Conservation (phyloP, 2,329 filamentous ascomycete genomes). For the Xylariaceae sp. region DNA sequence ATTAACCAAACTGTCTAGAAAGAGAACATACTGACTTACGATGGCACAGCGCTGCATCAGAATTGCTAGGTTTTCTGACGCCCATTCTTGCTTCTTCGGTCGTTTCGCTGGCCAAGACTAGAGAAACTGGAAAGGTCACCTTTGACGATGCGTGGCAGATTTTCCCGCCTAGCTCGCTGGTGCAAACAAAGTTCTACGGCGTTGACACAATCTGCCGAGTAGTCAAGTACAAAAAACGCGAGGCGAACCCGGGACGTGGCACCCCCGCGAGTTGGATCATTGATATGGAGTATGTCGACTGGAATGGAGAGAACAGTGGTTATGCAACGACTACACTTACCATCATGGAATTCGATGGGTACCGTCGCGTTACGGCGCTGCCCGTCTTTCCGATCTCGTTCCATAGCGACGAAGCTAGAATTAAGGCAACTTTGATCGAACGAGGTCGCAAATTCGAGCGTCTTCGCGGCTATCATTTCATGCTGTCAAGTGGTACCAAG, state of each 20-base stretch:
- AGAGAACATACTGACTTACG: too few species aligned
- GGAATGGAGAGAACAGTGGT: slow-evolving; percentile 40
- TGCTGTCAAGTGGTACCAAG: slow-evolving; percentile 34
- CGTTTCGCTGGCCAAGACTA: slow-evolving; percentile 30
- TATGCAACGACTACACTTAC: slow-evolving; percentile 27
- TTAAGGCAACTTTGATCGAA: slow-evolving; percentile 33
- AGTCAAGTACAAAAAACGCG: slow-evolving; percentile 30
- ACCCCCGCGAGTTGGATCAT: slow-evolving; percentile 28
- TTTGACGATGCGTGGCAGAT: slow-evolving; percentile 41
- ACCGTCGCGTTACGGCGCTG: slow-evolving; percentile 32
- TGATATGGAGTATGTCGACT: slow-evolving; percentile 40
- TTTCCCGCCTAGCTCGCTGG: slow-evolving; percentile 39
- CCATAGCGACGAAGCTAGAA: slow-evolving; percentile 23
- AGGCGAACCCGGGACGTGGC: too few species aligned
- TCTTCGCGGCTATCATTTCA: slow-evolving; percentile 40
- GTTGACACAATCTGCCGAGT: slow-evolving; percentile 43
- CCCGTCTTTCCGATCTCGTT: slow-evolving; percentile 38
- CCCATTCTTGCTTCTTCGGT: slow-evolving; percentile 37
- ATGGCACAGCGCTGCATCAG: slow-evolving; percentile 18
- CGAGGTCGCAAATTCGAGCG: slow-evolving; percentile 38
- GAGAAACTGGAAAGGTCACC: slow-evolving; percentile 35
- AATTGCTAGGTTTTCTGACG: slow-evolving; percentile 36
- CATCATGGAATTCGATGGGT: slow-evolving; percentile 35
- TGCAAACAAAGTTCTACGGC: slow-evolving; percentile 37
- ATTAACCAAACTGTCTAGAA: too few species aligned